A percentile compares a stretch with the other conserved stretches of the same genome.
Evolutionary conservation across 768 basidiomycete species (phyloP).

Genomic region (Kwoniella pini): DNA sequence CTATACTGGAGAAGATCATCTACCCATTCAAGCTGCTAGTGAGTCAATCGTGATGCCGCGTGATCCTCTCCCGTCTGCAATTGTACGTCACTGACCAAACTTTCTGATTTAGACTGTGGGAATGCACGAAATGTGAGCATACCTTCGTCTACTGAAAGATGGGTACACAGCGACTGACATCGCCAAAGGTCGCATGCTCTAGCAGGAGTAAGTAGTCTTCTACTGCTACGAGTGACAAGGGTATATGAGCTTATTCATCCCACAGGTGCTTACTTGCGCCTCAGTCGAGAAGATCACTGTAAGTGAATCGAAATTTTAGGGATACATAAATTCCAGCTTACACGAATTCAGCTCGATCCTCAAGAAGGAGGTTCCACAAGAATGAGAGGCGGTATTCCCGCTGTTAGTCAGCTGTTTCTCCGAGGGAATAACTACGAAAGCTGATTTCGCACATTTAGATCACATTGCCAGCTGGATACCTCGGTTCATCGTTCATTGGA

Average conservation of each 20-base stretch:
- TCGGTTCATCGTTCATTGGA: slow-evolving; percentile 53
- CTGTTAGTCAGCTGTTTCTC: slow-evolving; percentile 27
- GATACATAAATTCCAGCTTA: slow-evolving; percentile 1
- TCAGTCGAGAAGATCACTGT: slow-evolving; percentile 41
- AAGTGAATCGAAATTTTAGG: not conserved
- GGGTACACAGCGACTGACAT: too few relatives aligned
- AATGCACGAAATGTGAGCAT: slow-evolving; percentile 50
- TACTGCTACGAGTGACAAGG: too few relatives aligned
- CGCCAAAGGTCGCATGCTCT: slow-evolving; percentile 48
- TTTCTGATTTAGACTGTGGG: slow-evolving; percentile 42
- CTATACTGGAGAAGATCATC: slow-evolving; percentile 46
- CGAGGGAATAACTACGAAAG: not conserved
- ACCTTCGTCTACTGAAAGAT: too few relatives aligned
- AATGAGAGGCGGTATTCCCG: slow-evolving; percentile 55
- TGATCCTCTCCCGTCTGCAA: not conserved
- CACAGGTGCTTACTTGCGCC: slow-evolving; percentile 36
- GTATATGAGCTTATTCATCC: not conserved
- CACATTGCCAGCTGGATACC: slow-evolving; percentile 53
- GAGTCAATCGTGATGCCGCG: not conserved
- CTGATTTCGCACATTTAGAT: slow-evolving; percentile 25
- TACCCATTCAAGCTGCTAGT: slow-evolving; percentile 55
- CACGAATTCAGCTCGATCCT: slow-evolving; percentile 44
- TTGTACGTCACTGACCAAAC: not conserved
- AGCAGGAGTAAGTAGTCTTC: slow-evolving; percentile 52
- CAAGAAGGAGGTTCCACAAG: slow-evolving; percentile 54